Base-by-base conservation (phyloP, 208 protist genomes). In the Leishmania tarentolae region DNA sequence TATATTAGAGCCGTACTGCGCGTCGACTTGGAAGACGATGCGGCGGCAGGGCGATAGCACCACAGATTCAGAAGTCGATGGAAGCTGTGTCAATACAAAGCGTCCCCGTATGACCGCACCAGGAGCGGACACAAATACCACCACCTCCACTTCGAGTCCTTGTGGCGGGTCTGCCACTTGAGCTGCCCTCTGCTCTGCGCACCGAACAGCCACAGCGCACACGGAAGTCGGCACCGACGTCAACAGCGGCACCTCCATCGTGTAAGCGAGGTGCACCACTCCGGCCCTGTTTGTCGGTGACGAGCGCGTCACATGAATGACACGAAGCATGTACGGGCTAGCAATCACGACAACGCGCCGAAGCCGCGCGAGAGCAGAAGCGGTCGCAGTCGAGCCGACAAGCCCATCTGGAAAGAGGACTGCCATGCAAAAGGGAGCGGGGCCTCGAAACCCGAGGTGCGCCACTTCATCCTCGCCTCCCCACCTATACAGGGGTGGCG, bases 251-350 rank as follows among this genome's bases (percentile, higher is more conserved):
- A 90, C 66, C 40, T 95, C 88, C 57, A 93, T 82, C 40, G 76
- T 83, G 37, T 88, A 81, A 28, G 86, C 31, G n/a, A 93, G 83
- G n/a, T 76, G 78, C 68, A 86, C 88, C 21, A 44, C 11, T 0
- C 61, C 56, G 3, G 57, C 44, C 47, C 68, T 50, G 73, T 31
- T 31, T 56, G 70, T 6, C 44, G 37, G 31, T 8, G 28, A 66
- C 19, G 47, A 40, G 42, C 19, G 24, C 59, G 73, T 40, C 42
- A 92, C 76, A 42, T 79, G 72, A 44, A 95, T 80, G 37, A 94
- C 69, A 19, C 87, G 84, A 59, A 93, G 66, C n/a, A 88, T 79
- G 63, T 82, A 93, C 31, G 91, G 86, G 40, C 86, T 90, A 35
- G 88, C 88, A 13, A 94, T 87, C 11, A 96, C 74, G 24, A 94